A percentile compares a stretch with the other conserved stretches of the same genome.
Conservation (phyloP, 2,329 filamentous ascomycete genomes). For the Colletotrichum limetticola region DNA sequence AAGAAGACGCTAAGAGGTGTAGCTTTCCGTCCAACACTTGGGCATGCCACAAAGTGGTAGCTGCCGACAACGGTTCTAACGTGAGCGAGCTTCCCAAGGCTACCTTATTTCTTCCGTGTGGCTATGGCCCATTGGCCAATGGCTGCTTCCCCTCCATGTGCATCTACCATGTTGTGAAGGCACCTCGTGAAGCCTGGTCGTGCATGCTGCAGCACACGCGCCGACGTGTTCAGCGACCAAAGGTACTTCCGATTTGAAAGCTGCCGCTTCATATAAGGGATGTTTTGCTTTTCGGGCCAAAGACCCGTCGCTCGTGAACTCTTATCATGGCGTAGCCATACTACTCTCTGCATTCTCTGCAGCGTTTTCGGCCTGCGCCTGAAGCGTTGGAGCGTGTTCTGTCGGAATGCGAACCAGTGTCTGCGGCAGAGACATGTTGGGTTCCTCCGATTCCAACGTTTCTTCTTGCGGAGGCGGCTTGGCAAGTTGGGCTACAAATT, state of each 20-base stretch:
- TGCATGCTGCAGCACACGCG: no score
- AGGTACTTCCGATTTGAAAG: not conserved
- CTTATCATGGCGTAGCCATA: constrained; percentile 10
- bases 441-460: constrained; percentile 44
- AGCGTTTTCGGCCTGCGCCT: constrained; percentile 67
- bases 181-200: not conserved
- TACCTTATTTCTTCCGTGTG: not conserved
- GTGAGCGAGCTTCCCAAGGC: no score
- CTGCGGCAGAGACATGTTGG: constrained; percentile 70
- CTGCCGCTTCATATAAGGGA: not conserved
- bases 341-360: constrained; percentile 54
- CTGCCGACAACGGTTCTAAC: not conserved
- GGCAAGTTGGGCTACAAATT: constrained; percentile 72
- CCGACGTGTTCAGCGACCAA: not conserved
- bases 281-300: constrained; percentile 7
- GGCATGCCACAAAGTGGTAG: not conserved
- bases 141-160: not conserved
- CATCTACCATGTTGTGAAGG: not conserved
- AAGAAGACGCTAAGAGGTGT: not conserved
- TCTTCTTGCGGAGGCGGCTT: constrained; percentile 59
- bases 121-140: not conserved
- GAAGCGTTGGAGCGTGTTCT: constrained; percentile 75
- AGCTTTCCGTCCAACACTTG: not conserved
- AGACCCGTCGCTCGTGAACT: not conserved
- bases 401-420: constrained; percentile 88